phyloP scores from a whole-genome alignment of 73 alveolate species.

The Paraurostyla sp. region DNA sequence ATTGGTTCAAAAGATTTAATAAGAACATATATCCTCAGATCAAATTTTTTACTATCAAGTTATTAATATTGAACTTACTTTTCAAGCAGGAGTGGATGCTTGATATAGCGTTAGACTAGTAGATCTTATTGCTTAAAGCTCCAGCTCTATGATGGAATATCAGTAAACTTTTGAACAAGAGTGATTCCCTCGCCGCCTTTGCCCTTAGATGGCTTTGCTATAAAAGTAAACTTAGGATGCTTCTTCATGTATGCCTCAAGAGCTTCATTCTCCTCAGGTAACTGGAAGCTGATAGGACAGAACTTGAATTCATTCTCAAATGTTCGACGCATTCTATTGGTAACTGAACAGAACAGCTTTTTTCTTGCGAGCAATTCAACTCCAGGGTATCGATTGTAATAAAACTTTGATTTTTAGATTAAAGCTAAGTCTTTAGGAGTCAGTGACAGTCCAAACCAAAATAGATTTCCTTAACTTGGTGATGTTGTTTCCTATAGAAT shows the following conservation, averaged over 20 bases:
- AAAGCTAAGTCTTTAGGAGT: slow-evolving; percentile 36
- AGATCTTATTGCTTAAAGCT: slow-evolving; percentile 44
- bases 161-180: slow-evolving; percentile 66
- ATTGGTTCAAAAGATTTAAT: slow-evolving; percentile 57
- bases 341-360: slow-evolving; percentile 72
- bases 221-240: slow-evolving; percentile 67
- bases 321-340: slow-evolving; percentile 72
- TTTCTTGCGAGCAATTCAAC: slow-evolving; percentile 85
- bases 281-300: slow-evolving; percentile 60
- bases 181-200: slow-evolving; percentile 82
- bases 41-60: slow-evolving; percentile 78
- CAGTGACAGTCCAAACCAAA: slow-evolving; percentile 77
- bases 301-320: slow-evolving; percentile 50
- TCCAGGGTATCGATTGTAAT: slow-evolving; percentile 82
- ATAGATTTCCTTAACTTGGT: slow-evolving; percentile 42
- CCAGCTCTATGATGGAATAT: slow-evolving; percentile 37
- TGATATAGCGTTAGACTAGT: slow-evolving; percentile 81
- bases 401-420: neutral
- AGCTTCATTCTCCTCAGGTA: slow-evolving; percentile 65
- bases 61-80: neutral
- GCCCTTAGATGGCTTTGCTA: slow-evolving; percentile 82
- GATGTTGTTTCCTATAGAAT: slow-evolving; percentile 48
- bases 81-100: slow-evolving; percentile 74
- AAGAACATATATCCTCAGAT: slow-evolving; percentile 80
- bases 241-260: slow-evolving; percentile 67